Conservation (phyloP, 2,329 filamentous ascomycete genomes). For the Magnaporthiopsis poae region DNA sequence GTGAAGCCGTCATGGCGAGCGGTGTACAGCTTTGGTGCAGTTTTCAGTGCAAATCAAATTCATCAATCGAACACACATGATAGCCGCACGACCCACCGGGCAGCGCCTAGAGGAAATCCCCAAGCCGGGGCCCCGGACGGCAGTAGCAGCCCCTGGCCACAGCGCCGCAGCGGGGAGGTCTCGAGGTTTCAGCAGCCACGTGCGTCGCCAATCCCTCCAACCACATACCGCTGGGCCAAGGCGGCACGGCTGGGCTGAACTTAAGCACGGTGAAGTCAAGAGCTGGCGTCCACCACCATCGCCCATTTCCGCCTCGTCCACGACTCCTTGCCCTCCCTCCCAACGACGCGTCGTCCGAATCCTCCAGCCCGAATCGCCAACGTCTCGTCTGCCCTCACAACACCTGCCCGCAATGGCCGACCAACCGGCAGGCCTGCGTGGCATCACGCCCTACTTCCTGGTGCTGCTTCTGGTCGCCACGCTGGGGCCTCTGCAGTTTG, state of each 20-base stretch:
- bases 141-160: neutral
- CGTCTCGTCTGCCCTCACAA: too few relatives aligned
- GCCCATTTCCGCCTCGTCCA: neutral
- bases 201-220: neutral
- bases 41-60: too few relatives aligned
- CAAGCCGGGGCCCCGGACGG: neutral
- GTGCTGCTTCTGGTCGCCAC: constrained; percentile 68
- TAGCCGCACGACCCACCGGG: too few relatives aligned
- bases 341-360: neutral
- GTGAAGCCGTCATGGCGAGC: neutral
- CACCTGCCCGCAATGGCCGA: neutral
- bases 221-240: neutral
- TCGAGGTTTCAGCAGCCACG: neutral
- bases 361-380: neutral
- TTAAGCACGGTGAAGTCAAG: too few relatives aligned
- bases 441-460: constrained; percentile 66
- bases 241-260: neutral
- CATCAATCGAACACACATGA: too few relatives aligned
- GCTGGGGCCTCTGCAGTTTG: constrained; percentile 83
- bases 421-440: constrained; percentile 19
- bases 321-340: neutral
- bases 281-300: neutral
- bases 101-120: neutral
- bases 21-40: too few relatives aligned
- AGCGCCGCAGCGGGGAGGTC: constrained; percentile 7